Evolutionary conservation across 805 yeast species (phyloP), one percentile per base, ranked within the genome.

Genomic region (Vanderwaltozyma tropicalis): DNA sequence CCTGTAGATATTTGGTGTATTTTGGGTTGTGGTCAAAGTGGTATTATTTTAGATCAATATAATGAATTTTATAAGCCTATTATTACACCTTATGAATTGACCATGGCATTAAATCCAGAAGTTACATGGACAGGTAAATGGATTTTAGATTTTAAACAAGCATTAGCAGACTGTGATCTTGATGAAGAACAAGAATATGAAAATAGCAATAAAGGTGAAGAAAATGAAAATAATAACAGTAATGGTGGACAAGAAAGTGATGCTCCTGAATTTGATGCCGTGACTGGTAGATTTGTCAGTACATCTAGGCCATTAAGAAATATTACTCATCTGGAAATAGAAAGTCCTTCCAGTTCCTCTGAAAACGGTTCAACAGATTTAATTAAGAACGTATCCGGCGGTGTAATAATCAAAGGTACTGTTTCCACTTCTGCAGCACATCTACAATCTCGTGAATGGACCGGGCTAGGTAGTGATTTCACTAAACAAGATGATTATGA

Each of bases 1-100:
- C 78, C 76, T n/a, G 74, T 92, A 12, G 97, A 92, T 48, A 71
- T 84, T 17, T 92, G 98, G 97, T 88, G 94, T 52, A 74, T 92
- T 11, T 61, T 92, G 12, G 98, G 98, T 0, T 92, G 98, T 57
- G 87, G 94, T 10, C 86, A 87, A 49, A 88, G 94, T 37, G 98
- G 98, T 5, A 80, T 89, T 18, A 77, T 89, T 27, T 59, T 92
- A 12, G 95, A 89, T 57, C 75, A 78, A 40, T 65, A 64, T 34
- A 83, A 79, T 44, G 94, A 85, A 42, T 89, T 80, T 54, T 85
- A 75, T 64, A 86, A 80, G 57, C 97, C 97, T 1, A 82, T 92
- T 10, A 76, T 92, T 15, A 92, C 98, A 0, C 97, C 97, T 0
- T 89, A 84, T 59, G 98, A 92, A 57, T 64, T 92, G 29, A 72